Percentiles rank a stretch among this genome's conserved stretches.
Conservation (phyloP, 129 eudicot genomes). For the Solidago caesia region DNA sequence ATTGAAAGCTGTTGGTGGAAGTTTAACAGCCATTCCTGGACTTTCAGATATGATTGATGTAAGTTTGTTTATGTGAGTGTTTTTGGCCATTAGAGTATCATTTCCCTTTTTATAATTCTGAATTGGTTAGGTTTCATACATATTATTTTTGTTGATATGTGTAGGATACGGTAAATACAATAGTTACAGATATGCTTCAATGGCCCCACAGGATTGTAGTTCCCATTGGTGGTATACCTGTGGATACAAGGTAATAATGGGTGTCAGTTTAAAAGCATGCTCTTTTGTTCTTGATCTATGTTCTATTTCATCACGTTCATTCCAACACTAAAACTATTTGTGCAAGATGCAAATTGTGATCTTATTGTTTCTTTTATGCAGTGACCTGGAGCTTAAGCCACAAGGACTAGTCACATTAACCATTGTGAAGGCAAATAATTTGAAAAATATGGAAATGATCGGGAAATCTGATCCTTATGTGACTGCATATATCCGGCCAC, state of each 20-base stretch:
- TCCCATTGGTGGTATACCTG: constrained; percentile 81
- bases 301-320: not conserved
- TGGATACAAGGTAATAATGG: constrained; percentile 67
- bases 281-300: not conserved
- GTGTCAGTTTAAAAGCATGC: not conserved
- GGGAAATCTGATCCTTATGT: constrained; percentile 98
- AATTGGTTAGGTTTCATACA: not conserved
- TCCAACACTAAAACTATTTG: not conserved
- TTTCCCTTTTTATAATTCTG: not conserved
- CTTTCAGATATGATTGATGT: constrained; percentile 97
- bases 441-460: constrained; percentile 89
- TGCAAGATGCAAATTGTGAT: constrained; percentile 4
- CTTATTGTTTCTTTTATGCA: constrained; percentile 32
- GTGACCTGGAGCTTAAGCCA: constrained; percentile 98
- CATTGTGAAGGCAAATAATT: constrained; percentile 66
- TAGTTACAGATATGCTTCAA: constrained; percentile 85
- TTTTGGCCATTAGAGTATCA: not conserved
- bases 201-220: constrained; percentile 99
- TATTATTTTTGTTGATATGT: constrained; percentile 10
- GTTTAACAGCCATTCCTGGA: constrained; percentile 96
- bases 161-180: constrained; percentile 85
- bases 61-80: constrained; percentile 33
- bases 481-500: constrained; percentile 69
- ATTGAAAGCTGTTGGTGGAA: constrained; percentile 96
- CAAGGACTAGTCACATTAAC: constrained; percentile 78